These are phyloP conservation scores for Acorus gramineus DNA, from an alignment of 106 monocot genomes.

Conservation along the genomic window DNA sequence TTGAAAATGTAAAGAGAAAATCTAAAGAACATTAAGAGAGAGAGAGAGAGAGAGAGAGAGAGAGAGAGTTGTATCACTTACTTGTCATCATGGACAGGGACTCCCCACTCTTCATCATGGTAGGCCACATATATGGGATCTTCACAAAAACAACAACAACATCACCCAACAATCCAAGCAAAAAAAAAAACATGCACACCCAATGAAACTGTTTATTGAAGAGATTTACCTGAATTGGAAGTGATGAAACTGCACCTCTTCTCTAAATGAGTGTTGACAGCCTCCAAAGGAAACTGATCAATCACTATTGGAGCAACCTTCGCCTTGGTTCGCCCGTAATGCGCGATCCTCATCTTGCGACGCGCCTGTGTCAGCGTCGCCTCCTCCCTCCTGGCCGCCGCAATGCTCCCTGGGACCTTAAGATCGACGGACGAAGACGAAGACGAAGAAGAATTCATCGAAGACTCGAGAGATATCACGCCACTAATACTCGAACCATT, in stretches of 20 bases:
- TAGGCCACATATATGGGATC: constrained; percentile 30
- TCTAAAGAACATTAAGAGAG: too few species aligned
- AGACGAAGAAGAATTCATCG: not conserved
- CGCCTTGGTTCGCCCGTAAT: constrained; percentile 46
- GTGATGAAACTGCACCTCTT: constrained; percentile 78
- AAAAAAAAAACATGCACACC: not conserved
- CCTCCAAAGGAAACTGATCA: not conserved
- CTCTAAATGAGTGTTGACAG: constrained; percentile 20
- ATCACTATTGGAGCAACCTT: constrained; percentile 6
- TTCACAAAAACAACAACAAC: not conserved
- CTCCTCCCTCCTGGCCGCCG: constrained; percentile 68
- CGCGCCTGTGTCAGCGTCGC: constrained; percentile 39
- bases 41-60: not conserved
- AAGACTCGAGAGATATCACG: not conserved
- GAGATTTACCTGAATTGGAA: constrained; percentile 49
- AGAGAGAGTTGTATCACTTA: not conserved
- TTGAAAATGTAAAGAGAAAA: too few species aligned
- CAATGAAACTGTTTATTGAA: not conserved
- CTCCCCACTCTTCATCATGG: constrained; percentile 47
- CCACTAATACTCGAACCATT: constrained; percentile 19
- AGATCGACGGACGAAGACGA: constrained; percentile 2
- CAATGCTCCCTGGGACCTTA: constrained; percentile 55
- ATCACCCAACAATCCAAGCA: not conserved
- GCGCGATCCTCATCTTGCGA: constrained; percentile 73
- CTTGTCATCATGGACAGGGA: constrained; percentile 24